Evolutionary conservation across 2,329 filamentous ascomycete genomes (phyloP).

Genomic region (Fusarium sp.): DNA sequence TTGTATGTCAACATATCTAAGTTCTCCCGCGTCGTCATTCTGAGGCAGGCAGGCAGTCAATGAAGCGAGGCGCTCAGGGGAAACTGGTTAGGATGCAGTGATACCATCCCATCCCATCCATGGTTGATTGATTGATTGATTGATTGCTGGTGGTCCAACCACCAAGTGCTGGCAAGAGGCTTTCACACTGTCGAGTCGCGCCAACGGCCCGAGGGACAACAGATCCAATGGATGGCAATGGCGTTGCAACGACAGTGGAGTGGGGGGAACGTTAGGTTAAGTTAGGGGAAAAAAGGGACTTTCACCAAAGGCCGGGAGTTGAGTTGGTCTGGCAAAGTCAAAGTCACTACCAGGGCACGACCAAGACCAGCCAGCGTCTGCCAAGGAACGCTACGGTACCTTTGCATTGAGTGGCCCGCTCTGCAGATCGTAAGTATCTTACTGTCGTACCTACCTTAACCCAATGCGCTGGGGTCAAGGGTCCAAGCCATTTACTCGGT

Average conservation of each 20-base stretch:
- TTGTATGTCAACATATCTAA: background rate
- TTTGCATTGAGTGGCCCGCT: constrained; percentile 20
- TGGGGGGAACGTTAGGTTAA: constrained; percentile 34
- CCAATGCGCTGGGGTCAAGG: constrained; percentile 28
- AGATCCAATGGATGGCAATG: constrained; percentile 16
- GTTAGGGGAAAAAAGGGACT: constrained; percentile 26
- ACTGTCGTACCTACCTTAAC: constrained; percentile 14
- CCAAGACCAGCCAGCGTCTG: constrained; percentile 1
- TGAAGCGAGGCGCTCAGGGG: constrained; percentile 29
- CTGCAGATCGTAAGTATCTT: constrained; percentile 14
- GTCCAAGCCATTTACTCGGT: constrained; percentile 31
- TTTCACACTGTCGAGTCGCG: constrained; percentile 43
- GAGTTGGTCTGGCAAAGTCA: constrained; percentile 13
- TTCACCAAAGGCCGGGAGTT: constrained; percentile 18
- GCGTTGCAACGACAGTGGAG: constrained; percentile 35
- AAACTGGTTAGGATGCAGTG: constrained; percentile 22
- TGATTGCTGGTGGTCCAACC: constrained; percentile 28
- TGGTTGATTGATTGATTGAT: background rate
- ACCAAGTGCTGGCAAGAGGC: constrained; percentile 39
- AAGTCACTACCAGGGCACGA: background rate
- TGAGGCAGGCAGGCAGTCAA: constrained; percentile 13
- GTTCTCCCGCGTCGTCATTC: constrained; percentile 23
- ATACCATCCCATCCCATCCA: constrained; percentile 39
- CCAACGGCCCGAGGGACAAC: constrained; percentile 44
- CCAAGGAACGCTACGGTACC: constrained; percentile 16